Base-by-base conservation (phyloP, 2,329 filamentous ascomycete genomes). In the Colletotrichum ledebouriae region DNA sequence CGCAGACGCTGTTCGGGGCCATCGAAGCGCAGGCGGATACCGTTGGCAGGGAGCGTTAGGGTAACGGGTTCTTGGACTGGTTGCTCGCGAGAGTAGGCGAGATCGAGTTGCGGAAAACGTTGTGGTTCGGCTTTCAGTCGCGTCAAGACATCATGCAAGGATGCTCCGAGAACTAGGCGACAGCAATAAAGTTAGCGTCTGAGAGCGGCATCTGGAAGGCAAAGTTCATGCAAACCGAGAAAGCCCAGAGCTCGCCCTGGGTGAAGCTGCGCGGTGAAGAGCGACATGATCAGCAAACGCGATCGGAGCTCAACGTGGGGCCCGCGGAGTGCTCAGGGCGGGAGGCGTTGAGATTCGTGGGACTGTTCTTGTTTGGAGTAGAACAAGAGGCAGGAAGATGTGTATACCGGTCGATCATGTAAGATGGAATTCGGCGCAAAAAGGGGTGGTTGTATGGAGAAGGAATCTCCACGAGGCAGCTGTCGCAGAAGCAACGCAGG, bases 1-100 rank as follows among this genome's bases (percentile, higher is more conserved):
- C 96, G 92, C 47, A 99, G 83, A 41, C 95, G 89, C 79, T 99
- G 96, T 75, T 98, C 94, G 4, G 93, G 90, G 0, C 94, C 96
- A 76, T 99, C 96, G 76, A 99, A 99, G 47, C 93, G 93, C 60
- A 99, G 82, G 12, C 95, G 92, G 34, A 99, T 79, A 33, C 96
- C 96, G 80, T 98, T 99, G 3, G 89, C 86, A 1, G 94, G 92
- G 4, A 99, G 87, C 17, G 85, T 86, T 63, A 98, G 80, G 49
- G 93, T 83, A 17, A 98, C 87, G 0, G 94, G 93, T 33, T 93
- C 88, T 37, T 85, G 85, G 39, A 98, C 86, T 3, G 96, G 95
- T 12, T 89, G 83, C 15, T 87, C 83, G n/a, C 90, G 86, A 33
- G 94, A 94, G 80, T 96, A 97, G 50, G 90, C 86, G 39, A 98